These are phyloP conservation scores for Apostasia shenzhenica DNA, from an alignment of 106 monocot species.

Conservation along the genomic window DNA sequence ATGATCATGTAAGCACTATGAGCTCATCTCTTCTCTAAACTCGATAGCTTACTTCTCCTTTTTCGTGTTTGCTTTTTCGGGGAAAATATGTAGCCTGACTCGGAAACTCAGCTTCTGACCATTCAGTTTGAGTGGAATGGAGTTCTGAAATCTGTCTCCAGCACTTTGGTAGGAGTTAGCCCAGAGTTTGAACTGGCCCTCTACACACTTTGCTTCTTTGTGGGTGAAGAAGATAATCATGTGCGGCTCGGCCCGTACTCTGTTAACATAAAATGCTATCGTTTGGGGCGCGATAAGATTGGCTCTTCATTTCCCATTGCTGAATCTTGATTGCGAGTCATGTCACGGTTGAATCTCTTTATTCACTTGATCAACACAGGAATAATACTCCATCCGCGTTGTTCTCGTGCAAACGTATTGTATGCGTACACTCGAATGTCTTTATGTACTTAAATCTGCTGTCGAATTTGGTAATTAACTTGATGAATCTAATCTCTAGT, in stretches of 20 bases:
- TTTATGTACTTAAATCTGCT: too few relatives aligned
- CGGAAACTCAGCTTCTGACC: constrained; percentile 90
- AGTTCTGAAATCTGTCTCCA: constrained; percentile 80
- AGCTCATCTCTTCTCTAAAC: background rate
- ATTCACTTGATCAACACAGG: too few relatives aligned
- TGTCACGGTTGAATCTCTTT: background rate
- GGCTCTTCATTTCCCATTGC: constrained; percentile 83
- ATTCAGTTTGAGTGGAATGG: constrained; percentile 99
- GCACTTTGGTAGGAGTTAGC: constrained; percentile 82
- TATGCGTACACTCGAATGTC: too few relatives aligned
- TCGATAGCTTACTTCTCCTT: background rate
- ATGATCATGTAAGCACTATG: constrained; percentile 53
- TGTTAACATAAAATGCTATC: constrained; percentile 94
- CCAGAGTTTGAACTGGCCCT: constrained; percentile 97
- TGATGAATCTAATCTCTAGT: too few relatives aligned
- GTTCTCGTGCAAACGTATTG: too few relatives aligned
- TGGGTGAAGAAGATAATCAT: constrained; percentile 71
- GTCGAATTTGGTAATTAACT: too few relatives aligned
- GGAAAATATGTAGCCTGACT: constrained; percentile 62
- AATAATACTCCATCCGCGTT: too few relatives aligned
- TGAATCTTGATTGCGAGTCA: constrained; percentile 28
- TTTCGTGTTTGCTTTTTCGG: background rate
- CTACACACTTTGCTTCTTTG: constrained; percentile 79
- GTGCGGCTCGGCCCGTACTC: constrained; percentile 74
- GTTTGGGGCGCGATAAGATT: constrained; percentile 49